phyloP scores from a whole-genome alignment of 1,284 basidiomycete genomes.

The Puccinia novopanici region DNA sequence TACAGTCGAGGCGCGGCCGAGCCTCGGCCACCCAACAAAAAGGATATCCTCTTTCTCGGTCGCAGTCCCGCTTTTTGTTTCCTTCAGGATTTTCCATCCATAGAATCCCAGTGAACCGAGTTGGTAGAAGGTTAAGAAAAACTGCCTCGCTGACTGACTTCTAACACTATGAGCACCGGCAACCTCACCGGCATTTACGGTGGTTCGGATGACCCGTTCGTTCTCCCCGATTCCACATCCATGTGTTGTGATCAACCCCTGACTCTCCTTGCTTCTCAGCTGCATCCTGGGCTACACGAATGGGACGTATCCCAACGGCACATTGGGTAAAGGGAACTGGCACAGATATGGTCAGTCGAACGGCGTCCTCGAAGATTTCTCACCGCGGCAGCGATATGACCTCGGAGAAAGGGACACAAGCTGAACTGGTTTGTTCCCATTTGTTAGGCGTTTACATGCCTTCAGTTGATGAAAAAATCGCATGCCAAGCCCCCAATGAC shows the following conservation, averaged over 20 bases:
- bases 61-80: too few relatives aligned
- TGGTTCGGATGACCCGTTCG: constrained; percentile 48
- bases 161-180: constrained; percentile 2
- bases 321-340: constrained; percentile 36
- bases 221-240: background rate
- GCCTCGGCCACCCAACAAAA: too few relatives aligned
- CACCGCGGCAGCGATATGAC: background rate
- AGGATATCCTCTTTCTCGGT: too few relatives aligned
- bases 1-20: too few relatives aligned
- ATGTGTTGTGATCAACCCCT: background rate
- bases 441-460: constrained; percentile 27
- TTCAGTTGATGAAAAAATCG: constrained; percentile 14
- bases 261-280: constrained; percentile 4
- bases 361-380: background rate
- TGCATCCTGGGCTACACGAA: constrained; percentile 49
- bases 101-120: too few relatives aligned
- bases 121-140: too few relatives aligned
- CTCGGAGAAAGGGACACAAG: background rate
- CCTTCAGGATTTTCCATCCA: too few relatives aligned
- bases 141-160: background rate
- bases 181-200: constrained; percentile 32
- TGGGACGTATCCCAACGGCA: constrained; percentile 49
- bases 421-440: background rate
- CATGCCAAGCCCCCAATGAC: constrained; percentile 44
- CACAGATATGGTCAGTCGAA: constrained; percentile 36